Evolutionary conservation across 2,329 filamentous ascomycete species (phyloP), one percentile per base, ranked within the genome.

Genomic region (Botrytis hyacinthi): DNA sequence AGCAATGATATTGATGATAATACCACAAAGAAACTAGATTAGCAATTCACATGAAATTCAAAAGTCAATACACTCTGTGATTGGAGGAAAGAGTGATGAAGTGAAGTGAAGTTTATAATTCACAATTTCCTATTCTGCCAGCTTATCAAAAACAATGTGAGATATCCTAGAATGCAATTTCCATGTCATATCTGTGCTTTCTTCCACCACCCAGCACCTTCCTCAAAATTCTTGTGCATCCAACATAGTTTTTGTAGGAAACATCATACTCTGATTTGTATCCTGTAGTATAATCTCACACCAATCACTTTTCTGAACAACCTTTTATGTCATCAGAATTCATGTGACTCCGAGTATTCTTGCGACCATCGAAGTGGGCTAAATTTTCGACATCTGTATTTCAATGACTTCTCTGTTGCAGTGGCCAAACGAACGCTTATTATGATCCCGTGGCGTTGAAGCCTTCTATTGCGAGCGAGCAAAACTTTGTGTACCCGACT

Each of bases 361-460:
- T 68, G 48, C 16, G 46, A 54, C 46, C 65, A 54, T 10, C 46
- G 65, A 29, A 68, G 65, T 29, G 32, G 35, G 37, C 65, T 68
- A 10, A 29, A 29, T 4, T 29, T 6, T 4, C 4, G 16, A 10
- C 32, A 54, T 29, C 65, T 9, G 40, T 68, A 7, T 40, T 40
- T 40, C 65, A 68, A 29, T 37, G 8, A 0, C 14, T 22, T n/a
- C 26, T 68, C 46, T 40, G 26, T n/a, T 5, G 32, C 7, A 68
- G 46, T 68, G 0, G 32, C 46, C 12, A 40, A n/a, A 14, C 4
- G 35, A 29, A 54, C n/a, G 1, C 20, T 9, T 26, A 40, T 40
- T 68, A 2, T 12, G 10, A 68, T 68, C 10, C 46, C 65, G 2
- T 20, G 3, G 7, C 26, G 22, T n/a, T 9, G 16, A 8, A 54